Percentiles rank a stretch among this genome's conserved stretches.
Evolutionary conservation across 352 stramenopile genomes (phyloP).

Genomic region (Globisporangium paddicum): DNA sequence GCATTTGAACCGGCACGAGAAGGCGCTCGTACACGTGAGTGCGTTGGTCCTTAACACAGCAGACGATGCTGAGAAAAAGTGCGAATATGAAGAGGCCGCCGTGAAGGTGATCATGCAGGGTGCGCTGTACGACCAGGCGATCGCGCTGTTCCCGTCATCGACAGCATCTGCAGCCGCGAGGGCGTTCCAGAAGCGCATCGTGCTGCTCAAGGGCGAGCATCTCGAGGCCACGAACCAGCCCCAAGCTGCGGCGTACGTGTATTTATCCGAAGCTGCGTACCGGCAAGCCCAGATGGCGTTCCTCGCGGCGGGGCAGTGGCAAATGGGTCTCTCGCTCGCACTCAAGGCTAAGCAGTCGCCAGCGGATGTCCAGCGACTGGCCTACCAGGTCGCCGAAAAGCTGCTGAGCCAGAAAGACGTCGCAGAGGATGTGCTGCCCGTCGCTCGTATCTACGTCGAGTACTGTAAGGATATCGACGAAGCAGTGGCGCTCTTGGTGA

Average conservation of each 20-base stretch:
- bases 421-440: conserved; percentile 24
- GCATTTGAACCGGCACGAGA: conserved; percentile 35
- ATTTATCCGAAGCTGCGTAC: conserved; percentile 39
- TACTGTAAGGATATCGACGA: conserved; percentile 73
- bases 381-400: conserved; percentile 47
- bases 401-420: conserved; percentile 35
- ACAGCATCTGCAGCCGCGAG: conserved; percentile 5
- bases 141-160: conserved; percentile 33
- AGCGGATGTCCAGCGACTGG: conserved; percentile 30
- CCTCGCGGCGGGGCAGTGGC: conserved; percentile 46
- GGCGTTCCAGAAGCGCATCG: conserved; percentile 30
- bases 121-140: conserved; percentile 44
- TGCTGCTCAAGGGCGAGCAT: conserved; percentile 45
- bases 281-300: conserved; percentile 48
- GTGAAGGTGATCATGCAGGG: conserved; percentile 38
- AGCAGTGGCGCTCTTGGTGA: conserved; percentile 59
- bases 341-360: conserved; percentile 20
- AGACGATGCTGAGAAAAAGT: conserved; percentile 6
- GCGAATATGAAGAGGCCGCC: conserved; percentile 26
- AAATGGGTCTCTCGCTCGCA: conserved; percentile 52
- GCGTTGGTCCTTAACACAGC: conserved; percentile 17
- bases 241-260: conserved; percentile 59
- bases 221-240: conserved; percentile 34
- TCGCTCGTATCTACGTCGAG: conserved; percentile 61
- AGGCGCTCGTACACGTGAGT: conserved; percentile 44